A percentile compares a stretch with the other conserved stretches of the same genome.
Evolutionary conservation across 2,329 filamentous ascomycete genomes (phyloP).

Genomic region (Phialophora tarda): DNA sequence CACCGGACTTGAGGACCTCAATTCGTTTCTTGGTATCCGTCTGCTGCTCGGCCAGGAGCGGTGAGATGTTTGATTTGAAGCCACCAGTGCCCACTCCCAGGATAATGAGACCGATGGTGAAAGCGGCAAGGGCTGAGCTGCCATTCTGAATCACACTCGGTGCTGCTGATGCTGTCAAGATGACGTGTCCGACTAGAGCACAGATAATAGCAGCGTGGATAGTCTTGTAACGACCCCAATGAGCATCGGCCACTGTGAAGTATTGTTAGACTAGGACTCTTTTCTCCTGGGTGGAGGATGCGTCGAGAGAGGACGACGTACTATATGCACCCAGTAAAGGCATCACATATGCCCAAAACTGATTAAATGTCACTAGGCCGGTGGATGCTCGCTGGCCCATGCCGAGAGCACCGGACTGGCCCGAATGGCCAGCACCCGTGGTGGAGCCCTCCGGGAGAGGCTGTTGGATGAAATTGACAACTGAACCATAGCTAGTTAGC

Average conservation of each 20-base stretch:
- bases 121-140: constrained; percentile 66
- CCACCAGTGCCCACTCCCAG: constrained; percentile 78
- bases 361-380: constrained; percentile 61
- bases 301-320: background rate
- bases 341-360: constrained; percentile 67
- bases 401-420: constrained; percentile 62
- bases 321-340: constrained; percentile 59
- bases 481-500: constrained; percentile 42
- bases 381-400: constrained; percentile 64
- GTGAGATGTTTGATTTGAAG: constrained; percentile 81
- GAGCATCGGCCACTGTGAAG: constrained; percentile 65
- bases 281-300: background rate
- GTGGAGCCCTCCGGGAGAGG: constrained; percentile 60
- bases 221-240: constrained; percentile 71
- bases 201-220: constrained; percentile 69
- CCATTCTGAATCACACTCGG: constrained; percentile 65
- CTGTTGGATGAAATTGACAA: constrained; percentile 68
- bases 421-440: constrained; percentile 59
- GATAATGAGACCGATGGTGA: constrained; percentile 68
- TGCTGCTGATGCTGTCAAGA: constrained; percentile 69
- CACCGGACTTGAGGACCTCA: constrained; percentile 61
- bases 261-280: background rate
- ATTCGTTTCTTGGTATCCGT: constrained; percentile 64
- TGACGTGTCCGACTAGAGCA: constrained; percentile 69
- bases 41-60: constrained; percentile 74